Conservation (phyloP, 2,329 filamentous ascomycete genomes). For the Penicillium corylophilum region DNA sequence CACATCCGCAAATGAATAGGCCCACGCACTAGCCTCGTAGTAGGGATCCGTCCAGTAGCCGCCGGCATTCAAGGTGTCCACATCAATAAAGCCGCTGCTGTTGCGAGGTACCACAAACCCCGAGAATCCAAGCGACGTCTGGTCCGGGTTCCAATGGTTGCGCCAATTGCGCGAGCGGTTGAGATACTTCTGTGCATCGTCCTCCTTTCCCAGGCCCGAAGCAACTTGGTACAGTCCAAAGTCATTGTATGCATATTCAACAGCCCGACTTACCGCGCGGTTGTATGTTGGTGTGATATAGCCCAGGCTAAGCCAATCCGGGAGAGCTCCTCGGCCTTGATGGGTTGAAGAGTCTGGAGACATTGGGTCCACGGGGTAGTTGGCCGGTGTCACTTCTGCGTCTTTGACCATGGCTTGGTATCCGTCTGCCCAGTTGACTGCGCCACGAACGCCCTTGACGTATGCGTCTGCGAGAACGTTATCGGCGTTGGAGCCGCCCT, state of each 20-base stretch:
- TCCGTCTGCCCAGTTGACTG: slow-evolving; percentile 63
- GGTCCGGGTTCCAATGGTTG: slow-evolving; percentile 66
- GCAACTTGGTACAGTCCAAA: slow-evolving; percentile 68
- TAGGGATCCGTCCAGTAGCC: slow-evolving; percentile 64
- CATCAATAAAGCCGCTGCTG: slow-evolving; percentile 49
- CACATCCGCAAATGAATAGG: slow-evolving; percentile 68
- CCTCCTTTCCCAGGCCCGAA: slow-evolving; percentile 51
- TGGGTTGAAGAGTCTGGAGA: slow-evolving; percentile 62
- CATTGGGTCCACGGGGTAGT: slow-evolving; percentile 55
- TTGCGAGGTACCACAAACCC: slow-evolving; percentile 67
- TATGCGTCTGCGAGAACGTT: slow-evolving; percentile 72
- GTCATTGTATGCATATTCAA: slow-evolving; percentile 70
- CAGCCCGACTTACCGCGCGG: slow-evolving; percentile 62
- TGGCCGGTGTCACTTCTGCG: slow-evolving; percentile 61
- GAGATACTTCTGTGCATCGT: slow-evolving; percentile 60
- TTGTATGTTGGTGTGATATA: slow-evolving; percentile 64
- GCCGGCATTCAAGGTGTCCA: slow-evolving; percentile 55
- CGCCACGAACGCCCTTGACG: slow-evolving; percentile 62
- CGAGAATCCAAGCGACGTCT: slow-evolving; percentile 58
- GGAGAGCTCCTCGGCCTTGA: slow-evolving; percentile 66
- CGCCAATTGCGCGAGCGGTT: slow-evolving; percentile 66
- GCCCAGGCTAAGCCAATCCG: slow-evolving; percentile 65
- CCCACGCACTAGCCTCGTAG: slow-evolving; percentile 63
- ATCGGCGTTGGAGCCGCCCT: slow-evolving; percentile 69
- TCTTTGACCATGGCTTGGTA: slow-evolving; percentile 66